Evolutionary conservation across 2,329 filamentous ascomycete genomes (phyloP).

Genomic region (Arthrocladium fulminans): DNA sequence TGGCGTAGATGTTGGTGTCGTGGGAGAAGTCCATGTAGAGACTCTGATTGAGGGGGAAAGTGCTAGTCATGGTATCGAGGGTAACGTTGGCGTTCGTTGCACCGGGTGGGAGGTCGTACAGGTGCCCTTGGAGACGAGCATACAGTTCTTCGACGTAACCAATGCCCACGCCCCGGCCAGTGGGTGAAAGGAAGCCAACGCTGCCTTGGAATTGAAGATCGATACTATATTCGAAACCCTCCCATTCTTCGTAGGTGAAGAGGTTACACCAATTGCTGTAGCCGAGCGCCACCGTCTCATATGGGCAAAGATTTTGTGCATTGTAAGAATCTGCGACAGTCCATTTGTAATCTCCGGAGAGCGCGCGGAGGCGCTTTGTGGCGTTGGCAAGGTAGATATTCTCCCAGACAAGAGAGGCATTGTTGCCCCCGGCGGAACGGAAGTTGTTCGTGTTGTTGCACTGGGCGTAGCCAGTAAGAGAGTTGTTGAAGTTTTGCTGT

Average conservation of each 20-base stretch:
- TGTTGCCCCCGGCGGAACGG: constrained; percentile 42
- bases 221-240: constrained; percentile 60
- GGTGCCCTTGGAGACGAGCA: constrained; percentile 47
- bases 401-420: constrained; percentile 52
- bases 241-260: constrained; percentile 68
- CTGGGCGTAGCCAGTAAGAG: constrained; percentile 54
- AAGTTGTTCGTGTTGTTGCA: constrained; percentile 53
- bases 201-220: constrained; percentile 56
- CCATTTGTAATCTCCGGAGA: constrained; percentile 55
- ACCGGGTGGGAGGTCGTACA: constrained; percentile 19
- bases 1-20: constrained; percentile 62
- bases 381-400: constrained; percentile 57
- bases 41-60: constrained; percentile 66
- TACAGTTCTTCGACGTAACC: constrained; percentile 66
- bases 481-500: constrained; percentile 56
- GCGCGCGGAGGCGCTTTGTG: constrained; percentile 48
- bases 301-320: constrained; percentile 64
- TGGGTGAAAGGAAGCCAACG: constrained; percentile 42
- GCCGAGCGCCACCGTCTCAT: constrained; percentile 65
- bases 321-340: constrained; percentile 52
- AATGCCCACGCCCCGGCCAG: constrained; percentile 42
- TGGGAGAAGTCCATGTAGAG: constrained; percentile 73
- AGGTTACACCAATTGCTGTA: constrained; percentile 66
- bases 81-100: constrained; percentile 40
- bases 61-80: constrained; percentile 47